Evolutionary conservation across 176 grass and related monocot genomes (phyloP), one percentile per base, ranked within the genome.

Genomic region (Oryza meridionalis): DNA sequence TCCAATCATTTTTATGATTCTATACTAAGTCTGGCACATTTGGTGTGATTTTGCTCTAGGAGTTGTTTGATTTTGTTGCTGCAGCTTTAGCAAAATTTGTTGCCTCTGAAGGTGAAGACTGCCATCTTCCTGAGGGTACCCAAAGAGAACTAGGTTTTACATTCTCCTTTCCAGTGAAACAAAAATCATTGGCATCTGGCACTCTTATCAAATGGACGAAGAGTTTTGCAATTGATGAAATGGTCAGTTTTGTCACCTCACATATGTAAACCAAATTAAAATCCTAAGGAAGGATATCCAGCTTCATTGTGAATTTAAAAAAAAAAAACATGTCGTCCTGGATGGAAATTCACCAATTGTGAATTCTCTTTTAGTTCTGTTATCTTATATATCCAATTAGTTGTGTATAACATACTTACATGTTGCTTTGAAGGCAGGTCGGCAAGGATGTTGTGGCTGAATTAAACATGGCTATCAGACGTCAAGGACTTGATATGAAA

Each of bases 181-280:
- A 97, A 70, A 75, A 71, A 77, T 97, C 91, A 24, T 78, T 92
- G 67, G 78, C 89, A 44, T 94, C 91, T 31, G 94, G 94, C 67
- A 92, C 89, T 70, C 94, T 97, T 69, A 94, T 97, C 72, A 97
- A 92, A 69, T 97, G 94, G 94, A 94, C 91, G 35, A 97, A 97
- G 76, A 90, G 94, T 75, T 94, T 97, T 65, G 70, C 82, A 78
- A 97, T 97, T 32, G 85, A 92, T 70, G 89, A 85, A 75, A 88
- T 78, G 85, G 87, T 94, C 79, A 85, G 70, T 85, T 85, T 83
- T 35, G 49, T 17, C 44, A 70, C 38, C 49, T 17, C 50, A 53
- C 15, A 4, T 6, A 53, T 53, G 15, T 2, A 53, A 17, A 53
- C 16, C 15, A 6, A 53, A 19, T 17, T 17, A 17, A 16, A 53